Evolutionary conservation across 495 filamentous ascomycete species (phyloP).

Genomic region (Aspergillus hancockii): DNA sequence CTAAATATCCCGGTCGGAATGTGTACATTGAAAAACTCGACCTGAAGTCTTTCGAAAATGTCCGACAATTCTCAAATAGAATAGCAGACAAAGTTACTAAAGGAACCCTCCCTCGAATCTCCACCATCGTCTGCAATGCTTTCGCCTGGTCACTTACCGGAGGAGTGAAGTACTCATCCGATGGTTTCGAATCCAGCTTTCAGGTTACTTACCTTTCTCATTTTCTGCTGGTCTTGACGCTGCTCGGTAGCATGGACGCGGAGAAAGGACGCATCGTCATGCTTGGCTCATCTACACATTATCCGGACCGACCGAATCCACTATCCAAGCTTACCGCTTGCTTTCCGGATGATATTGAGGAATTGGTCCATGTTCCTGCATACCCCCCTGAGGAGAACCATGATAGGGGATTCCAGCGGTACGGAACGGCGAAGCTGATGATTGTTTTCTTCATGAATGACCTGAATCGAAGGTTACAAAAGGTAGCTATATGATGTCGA

Average conservation of each 20-base stretch:
- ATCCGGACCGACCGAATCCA: conserved; percentile 38
- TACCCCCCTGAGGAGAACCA: conserved; percentile 28
- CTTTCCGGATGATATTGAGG: conserved; percentile 24
- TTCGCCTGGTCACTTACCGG: conserved; percentile 41
- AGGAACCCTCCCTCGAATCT: conserved; percentile 37
- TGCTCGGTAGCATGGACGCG: conserved; percentile 41
- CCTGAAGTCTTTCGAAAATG: conserved; percentile 35
- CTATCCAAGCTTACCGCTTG: conserved; percentile 31
- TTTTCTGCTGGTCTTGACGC: conserved; percentile 41
- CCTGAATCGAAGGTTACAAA: conserved; percentile 40
- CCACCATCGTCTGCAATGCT: conserved; percentile 48
- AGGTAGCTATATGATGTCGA: too few relatives aligned
- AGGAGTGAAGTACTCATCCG: conserved; percentile 37
- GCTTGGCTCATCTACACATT: conserved; percentile 42
- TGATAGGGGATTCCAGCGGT: conserved; percentile 45
- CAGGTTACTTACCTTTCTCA: conserved; percentile 48
- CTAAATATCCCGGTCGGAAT: conserved; percentile 32
- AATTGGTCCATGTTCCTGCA: conserved; percentile 26
- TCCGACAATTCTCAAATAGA: conserved; percentile 38
- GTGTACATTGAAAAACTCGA: conserved; percentile 40
- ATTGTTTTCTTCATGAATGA: conserved; percentile 44
- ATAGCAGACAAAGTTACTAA: conserved; percentile 27
- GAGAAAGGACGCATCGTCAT: conserved; percentile 41
- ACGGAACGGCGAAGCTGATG: conserved; percentile 46
- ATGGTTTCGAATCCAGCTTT: conserved; percentile 46